Percentiles rank a stretch among this genome's conserved stretches.
These are phyloP conservation scores for Alloteropsis semialata DNA, from an alignment of 176 grass and related monocot genomes.

Conservation along the genomic window DNA sequence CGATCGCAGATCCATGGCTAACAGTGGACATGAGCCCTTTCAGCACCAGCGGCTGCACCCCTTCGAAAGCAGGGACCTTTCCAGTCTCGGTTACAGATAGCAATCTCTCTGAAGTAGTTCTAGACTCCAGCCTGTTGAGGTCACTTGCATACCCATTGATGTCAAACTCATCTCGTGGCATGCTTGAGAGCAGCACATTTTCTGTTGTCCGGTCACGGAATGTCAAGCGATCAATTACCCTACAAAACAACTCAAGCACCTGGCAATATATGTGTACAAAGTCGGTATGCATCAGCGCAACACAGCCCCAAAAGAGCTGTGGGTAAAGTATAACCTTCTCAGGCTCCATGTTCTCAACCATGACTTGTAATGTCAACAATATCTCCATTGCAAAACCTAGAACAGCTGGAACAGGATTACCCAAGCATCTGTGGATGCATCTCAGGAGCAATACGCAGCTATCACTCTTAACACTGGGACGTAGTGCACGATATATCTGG, in stretches of 20 bases:
- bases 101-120: conserved; percentile 58
- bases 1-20: conserved; percentile 83
- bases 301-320: conserved; percentile 98
- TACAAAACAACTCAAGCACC: conserved; percentile 80
- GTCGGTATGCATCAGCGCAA: conserved; percentile 95
- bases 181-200: conserved; percentile 87
- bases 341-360: conserved; percentile 96
- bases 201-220: conserved; percentile 90
- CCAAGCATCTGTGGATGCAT: conserved; percentile 91
- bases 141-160: conserved; percentile 59
- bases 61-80: conserved; percentile 88
- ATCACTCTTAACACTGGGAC: conserved; percentile 87
- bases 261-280: conserved; percentile 95
- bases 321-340: conserved; percentile 99
- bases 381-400: conserved; percentile 97
- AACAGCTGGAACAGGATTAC: conserved; percentile 80
- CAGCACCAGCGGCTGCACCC: conserved; percentile 89
- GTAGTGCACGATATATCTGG: conserved; percentile 95
- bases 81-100: conserved; percentile 55
- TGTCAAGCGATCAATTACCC: conserved; percentile 78
- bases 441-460: conserved; percentile 88
- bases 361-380: conserved; percentile 87
- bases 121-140: conserved; percentile 66
- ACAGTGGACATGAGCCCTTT: conserved; percentile 92
- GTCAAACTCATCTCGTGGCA: conserved; percentile 94